These are phyloP conservation scores for Termitomyces sp. DNA, from an alignment of 768 basidiomycete genomes.

Conservation along the genomic window DNA sequence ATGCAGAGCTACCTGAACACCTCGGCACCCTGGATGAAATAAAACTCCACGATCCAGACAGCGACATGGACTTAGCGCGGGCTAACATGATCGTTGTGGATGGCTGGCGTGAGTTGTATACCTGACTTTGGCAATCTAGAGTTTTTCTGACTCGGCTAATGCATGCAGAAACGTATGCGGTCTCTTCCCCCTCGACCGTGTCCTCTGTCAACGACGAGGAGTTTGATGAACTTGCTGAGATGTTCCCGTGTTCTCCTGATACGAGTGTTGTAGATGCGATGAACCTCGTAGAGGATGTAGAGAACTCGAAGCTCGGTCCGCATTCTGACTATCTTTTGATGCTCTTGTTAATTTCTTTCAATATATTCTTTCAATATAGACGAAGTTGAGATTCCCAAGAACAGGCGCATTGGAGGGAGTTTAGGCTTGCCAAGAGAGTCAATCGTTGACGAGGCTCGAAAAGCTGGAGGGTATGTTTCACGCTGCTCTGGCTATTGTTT, in stretches of 20 bases:
- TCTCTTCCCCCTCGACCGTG: slow-evolving; percentile 40
- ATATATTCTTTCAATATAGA: slow-evolving; percentile 30
- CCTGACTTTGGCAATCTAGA: neutral
- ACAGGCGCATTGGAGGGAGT: slow-evolving; percentile 41
- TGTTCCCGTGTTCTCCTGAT: slow-evolving; percentile 40
- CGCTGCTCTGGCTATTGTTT: neutral
- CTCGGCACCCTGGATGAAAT: slow-evolving; percentile 15
- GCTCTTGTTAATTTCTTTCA: neutral
- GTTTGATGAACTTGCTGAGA: slow-evolving; percentile 49
- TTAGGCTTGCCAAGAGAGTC: slow-evolving; percentile 12
- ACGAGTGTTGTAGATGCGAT: slow-evolving; percentile 34
- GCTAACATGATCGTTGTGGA: slow-evolving; percentile 56
- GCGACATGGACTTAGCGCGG: slow-evolving; percentile 26
- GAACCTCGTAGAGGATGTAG: slow-evolving; percentile 28
- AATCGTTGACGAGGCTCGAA: slow-evolving; percentile 12
- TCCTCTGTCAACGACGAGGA: slow-evolving; percentile 41
- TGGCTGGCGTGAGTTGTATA: slow-evolving; percentile 57
- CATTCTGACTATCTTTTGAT: neutral
- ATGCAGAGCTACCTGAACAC: slow-evolving; percentile 39
- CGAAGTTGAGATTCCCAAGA: slow-evolving; percentile 50
- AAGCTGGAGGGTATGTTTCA: slow-evolving; percentile 8
- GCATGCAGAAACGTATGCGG: slow-evolving; percentile 31
- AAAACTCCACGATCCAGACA: slow-evolving; percentile 13
- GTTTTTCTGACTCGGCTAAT: neutral
- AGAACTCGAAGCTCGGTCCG: slow-evolving; percentile 50